These are phyloP conservation scores for Cyamopsis tetragonoloba DNA, from an alignment of 306 rosid species.

Conservation along the genomic window DNA sequence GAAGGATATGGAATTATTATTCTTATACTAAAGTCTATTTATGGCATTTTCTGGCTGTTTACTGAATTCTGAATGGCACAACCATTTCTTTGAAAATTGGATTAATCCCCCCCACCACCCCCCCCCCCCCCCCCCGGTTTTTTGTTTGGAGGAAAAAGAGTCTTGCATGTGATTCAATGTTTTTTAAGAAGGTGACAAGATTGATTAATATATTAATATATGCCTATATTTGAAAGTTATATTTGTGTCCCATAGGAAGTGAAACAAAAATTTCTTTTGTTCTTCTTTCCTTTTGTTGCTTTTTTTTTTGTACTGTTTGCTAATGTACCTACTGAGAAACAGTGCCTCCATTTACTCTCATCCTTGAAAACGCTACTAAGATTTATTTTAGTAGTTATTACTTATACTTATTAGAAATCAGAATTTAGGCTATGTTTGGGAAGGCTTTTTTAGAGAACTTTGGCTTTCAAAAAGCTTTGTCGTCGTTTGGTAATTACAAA, in stretches of 20 bases:
- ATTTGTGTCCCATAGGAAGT: background rate
- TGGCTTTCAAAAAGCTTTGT: too few species aligned
- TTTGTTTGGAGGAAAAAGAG: background rate
- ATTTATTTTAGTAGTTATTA: background rate
- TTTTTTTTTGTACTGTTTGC: background rate
- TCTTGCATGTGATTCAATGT: background rate
- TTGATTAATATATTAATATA: background rate
- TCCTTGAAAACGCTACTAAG: background rate
- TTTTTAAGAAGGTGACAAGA: background rate
- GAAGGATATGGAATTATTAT: background rate
- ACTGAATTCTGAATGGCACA: background rate
- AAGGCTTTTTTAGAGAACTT: too few species aligned
- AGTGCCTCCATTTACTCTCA: background rate
- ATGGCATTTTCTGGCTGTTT: background rate
- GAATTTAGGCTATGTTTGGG: too few species aligned
- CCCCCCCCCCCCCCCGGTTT: too few species aligned
- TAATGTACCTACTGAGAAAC: background rate
- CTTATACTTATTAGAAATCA: too few species aligned
- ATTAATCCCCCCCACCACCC: too few species aligned
- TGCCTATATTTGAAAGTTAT: background rate
- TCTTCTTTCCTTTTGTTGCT: background rate
- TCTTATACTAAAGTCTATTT: background rate
- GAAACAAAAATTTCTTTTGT: background rate
- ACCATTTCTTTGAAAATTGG: background rate
- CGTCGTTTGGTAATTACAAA: too few species aligned